Evolutionary conservation across 1,139 yeast genomes (phyloP).

Genomic region (Hanseniaspora uvarum): DNA sequence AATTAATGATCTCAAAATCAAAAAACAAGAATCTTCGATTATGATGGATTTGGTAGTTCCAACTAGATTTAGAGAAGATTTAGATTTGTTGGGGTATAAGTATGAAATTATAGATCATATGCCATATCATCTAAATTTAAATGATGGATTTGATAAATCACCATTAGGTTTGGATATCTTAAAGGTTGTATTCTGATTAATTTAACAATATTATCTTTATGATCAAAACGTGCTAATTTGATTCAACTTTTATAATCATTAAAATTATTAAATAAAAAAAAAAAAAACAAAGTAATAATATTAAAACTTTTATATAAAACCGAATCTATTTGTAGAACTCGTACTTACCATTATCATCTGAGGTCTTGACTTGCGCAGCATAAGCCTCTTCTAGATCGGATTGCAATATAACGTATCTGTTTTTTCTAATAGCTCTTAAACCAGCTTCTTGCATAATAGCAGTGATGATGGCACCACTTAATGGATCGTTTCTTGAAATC

Average conservation of each 20-base stretch:
- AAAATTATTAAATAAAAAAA: too few relatives aligned
- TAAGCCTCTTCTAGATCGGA: slow-evolving; percentile 96
- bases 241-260: too few relatives aligned
- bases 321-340: slow-evolving; percentile 76
- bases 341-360: slow-evolving; percentile 90
- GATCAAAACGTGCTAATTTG: too few relatives aligned
- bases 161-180: slow-evolving; percentile 7
- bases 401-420: slow-evolving; percentile 91
- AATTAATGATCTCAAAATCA: not conserved
- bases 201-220: not conserved
- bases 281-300: too few relatives aligned
- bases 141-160: slow-evolving; percentile 8
- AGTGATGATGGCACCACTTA: slow-evolving; percentile 95
- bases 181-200: not conserved
- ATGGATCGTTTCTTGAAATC: slow-evolving; percentile 89
- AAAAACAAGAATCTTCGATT: not conserved
- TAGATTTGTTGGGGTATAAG: not conserved
- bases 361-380: slow-evolving; percentile 89
- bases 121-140: slow-evolving; percentile 5
- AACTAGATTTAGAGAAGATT: not conserved
- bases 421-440: slow-evolving; percentile 92
- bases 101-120: not conserved
- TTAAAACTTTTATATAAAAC: slow-evolving; percentile 1
- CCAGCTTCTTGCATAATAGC: slow-evolving; percentile 99
- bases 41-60: not conserved